Percentiles rank a stretch among this genome's conserved stretches.
Evolutionary conservation across 495 filamentous ascomycete species (phyloP).

Genomic region (Penicillium bialowiezense): DNA sequence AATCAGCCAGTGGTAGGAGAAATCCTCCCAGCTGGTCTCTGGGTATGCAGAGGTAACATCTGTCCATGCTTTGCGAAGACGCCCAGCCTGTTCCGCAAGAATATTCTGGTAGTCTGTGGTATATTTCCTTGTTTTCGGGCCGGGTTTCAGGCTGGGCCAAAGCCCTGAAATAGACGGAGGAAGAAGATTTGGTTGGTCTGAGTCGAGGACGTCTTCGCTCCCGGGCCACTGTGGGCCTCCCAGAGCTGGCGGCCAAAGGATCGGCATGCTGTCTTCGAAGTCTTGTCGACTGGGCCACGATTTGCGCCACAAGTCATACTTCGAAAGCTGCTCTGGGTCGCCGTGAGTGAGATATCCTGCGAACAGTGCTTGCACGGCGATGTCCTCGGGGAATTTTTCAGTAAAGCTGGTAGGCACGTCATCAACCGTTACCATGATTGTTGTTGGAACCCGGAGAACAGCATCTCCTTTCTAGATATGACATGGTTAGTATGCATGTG

Average conservation of each 20-base stretch:
- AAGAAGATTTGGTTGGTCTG: conserved; percentile 18
- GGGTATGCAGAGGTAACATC: conserved; percentile 52
- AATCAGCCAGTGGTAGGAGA: conserved; percentile 73
- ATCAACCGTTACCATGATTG: conserved; percentile 59
- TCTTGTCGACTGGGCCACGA: conserved; percentile 62
- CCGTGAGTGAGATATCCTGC: conserved; percentile 65
- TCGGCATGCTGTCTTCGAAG: conserved; percentile 61
- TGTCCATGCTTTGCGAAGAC: conserved; percentile 61
- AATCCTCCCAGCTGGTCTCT: conserved; percentile 48
- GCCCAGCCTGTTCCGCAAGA: conserved; percentile 58
- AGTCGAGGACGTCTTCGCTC: neutral
- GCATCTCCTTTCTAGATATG: conserved; percentile 43
- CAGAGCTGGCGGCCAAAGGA: conserved; percentile 57
- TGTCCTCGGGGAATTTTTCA: conserved; percentile 45
- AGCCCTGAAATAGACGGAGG: conserved; percentile 42
- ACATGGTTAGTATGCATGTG: neutral
- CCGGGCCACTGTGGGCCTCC: conserved; percentile 25
- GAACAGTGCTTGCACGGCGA: conserved; percentile 65
- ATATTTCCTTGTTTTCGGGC: conserved; percentile 22
- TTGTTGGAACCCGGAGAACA: conserved; percentile 62
- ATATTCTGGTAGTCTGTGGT: conserved; percentile 46
- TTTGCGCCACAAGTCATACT: conserved; percentile 58
- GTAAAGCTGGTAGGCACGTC: conserved; percentile 49
- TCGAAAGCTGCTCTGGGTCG: conserved; percentile 25
- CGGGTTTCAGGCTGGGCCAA: conserved; percentile 32